Evolutionary conservation across 805 yeast genomes (phyloP).

Genomic region (Wickerhamomyces bisporus): DNA sequence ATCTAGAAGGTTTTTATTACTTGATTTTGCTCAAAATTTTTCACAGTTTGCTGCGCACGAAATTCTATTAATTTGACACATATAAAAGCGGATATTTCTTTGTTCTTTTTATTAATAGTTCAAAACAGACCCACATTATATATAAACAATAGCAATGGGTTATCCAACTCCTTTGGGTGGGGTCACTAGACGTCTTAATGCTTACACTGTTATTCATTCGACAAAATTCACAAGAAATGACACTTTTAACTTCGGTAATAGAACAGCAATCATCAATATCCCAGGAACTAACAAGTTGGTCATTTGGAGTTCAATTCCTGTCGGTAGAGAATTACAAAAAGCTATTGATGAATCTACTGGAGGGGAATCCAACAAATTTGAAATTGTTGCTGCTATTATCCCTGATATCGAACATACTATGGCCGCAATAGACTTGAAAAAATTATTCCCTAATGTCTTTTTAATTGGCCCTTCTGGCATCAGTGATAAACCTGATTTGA

Average conservation of each 20-base stretch:
- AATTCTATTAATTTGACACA: no score
- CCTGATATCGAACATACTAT: conserved; percentile 65
- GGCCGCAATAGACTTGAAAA: conserved; percentile 51
- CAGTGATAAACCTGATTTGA: conserved; percentile 28
- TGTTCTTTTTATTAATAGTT: no score
- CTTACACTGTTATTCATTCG: conserved; percentile 30
- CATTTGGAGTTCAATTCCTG: conserved; percentile 58
- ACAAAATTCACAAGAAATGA: conserved; percentile 27
- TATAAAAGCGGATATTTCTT: no score
- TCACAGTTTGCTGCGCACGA: no score
- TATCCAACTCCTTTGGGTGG: conserved; percentile 36
- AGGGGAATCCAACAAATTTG: conserved; percentile 28
- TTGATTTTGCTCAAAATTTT: no score
- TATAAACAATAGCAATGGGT: conserved; percentile 28
- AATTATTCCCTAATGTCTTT: conserved; percentile 43
- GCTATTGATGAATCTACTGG: conserved; percentile 33
- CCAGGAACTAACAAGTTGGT: conserved; percentile 28
- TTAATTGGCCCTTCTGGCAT: conserved; percentile 46
- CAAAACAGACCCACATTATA: no score
- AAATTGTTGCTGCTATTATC: conserved; percentile 46
- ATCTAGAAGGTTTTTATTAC: no score
- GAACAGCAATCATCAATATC: conserved; percentile 33
- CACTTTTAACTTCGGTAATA: conserved; percentile 31
- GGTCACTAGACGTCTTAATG: conserved; percentile 30
- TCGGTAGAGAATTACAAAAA: conserved; percentile 38